phyloP scores from a whole-genome alignment of 441 rosid genomes.

The Pelargonium australe region DNA sequence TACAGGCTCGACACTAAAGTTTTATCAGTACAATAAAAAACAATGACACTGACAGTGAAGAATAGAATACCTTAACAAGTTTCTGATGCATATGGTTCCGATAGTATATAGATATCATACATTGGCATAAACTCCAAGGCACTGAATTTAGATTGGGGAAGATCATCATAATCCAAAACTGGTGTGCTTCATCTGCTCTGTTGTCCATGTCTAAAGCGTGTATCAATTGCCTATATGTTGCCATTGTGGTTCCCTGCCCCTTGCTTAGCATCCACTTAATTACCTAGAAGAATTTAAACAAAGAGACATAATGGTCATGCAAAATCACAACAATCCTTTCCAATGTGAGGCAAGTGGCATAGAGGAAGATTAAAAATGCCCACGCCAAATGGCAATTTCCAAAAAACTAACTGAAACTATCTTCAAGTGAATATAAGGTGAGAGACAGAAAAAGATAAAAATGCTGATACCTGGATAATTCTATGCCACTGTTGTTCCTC shows the following conservation, averaged over 20 bases:
- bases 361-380: background rate
- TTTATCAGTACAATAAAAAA: background rate
- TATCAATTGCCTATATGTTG: conserved; percentile 65
- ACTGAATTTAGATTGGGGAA: conserved; percentile 77
- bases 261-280: conserved; percentile 98
- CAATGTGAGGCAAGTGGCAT: background rate
- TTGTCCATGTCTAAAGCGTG: conserved; percentile 84
- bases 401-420: background rate
- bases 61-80: conserved; percentile 55
- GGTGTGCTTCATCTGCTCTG: conserved; percentile 81
- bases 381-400: conserved; percentile 1
- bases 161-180: conserved; percentile 69
- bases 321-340: background rate
- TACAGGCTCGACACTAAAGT: background rate
- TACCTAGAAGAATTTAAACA: conserved; percentile 40
- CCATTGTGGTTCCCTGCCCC: conserved; percentile 89
- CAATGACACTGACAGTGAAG: background rate
- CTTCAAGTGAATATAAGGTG: background rate
- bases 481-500: conserved; percentile 88
- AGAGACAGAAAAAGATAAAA: conserved; percentile 15
- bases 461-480: conserved; percentile 59
- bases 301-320: background rate
- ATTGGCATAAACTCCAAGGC: conserved; percentile 76
- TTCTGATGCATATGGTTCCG: conserved; percentile 72
- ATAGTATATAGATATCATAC: conserved; percentile 70